phyloP scores from a whole-genome alignment of 1,139 yeast species.

The Lodderomyces beijingensis region DNA sequence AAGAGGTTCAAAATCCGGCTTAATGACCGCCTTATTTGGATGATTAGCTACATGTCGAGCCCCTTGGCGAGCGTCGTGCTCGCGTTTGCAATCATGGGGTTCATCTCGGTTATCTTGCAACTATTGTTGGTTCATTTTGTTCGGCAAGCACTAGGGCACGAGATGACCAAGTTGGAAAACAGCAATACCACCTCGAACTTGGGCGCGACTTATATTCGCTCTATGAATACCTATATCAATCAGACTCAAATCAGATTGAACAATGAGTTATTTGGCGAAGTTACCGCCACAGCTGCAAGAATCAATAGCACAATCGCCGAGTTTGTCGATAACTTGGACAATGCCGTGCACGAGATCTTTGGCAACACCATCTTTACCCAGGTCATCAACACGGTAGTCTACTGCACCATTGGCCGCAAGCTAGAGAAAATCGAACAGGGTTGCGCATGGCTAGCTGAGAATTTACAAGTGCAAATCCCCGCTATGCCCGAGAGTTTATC shows the following conservation, averaged over 20 bases:
- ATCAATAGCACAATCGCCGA: conserved; percentile 48
- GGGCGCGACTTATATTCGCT: conserved; percentile 15
- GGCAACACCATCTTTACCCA: conserved; percentile 54
- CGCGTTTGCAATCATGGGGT: conserved; percentile 45
- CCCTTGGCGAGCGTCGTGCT: conserved; percentile 41
- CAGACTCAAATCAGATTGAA: conserved; percentile 46
- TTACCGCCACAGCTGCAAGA: conserved; percentile 45
- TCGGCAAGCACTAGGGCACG: conserved; percentile 3
- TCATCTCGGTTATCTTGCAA: conserved; percentile 47
- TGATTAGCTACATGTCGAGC: conserved; percentile 46
- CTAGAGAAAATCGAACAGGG: conserved; percentile 63
- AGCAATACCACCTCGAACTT: conserved; percentile 1
- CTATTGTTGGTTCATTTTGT: conserved; percentile 27
- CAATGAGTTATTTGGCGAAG: conserved; percentile 62
- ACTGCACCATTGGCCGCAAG: conserved; percentile 77
- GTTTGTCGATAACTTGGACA: conserved; percentile 25
- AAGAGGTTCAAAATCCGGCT: conserved; percentile 9
- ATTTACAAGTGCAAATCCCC: conserved; percentile 62
- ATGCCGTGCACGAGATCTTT: conserved; percentile 43
- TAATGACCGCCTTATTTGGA: conserved; percentile 32
- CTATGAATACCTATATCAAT: conserved; percentile 22
- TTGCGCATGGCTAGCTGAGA: conserved; percentile 69
- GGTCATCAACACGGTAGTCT: conserved; percentile 64
- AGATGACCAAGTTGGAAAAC: conserved; percentile 3
- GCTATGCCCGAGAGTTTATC: conserved; percentile 7